Base-by-base conservation (phyloP, 2,329 filamentous ascomycete genomes). In the Penicillium sp. region DNA sequence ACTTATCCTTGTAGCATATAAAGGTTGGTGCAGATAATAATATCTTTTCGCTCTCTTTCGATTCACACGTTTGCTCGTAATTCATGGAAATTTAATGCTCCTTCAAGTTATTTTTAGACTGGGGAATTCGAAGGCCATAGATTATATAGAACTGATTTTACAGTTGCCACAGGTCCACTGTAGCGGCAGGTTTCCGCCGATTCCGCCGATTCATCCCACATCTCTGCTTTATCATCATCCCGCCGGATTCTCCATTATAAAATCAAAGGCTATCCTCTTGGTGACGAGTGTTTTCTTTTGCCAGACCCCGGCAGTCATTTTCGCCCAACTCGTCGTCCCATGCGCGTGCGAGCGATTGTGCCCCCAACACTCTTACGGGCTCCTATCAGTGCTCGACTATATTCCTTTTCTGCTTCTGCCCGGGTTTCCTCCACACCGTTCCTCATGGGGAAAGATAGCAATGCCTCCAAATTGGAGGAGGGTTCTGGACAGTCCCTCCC, bases 401-500 rank as follows among this genome's bases (percentile, higher is more conserved):
- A 43, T n/a, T 56, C 47, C 41, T 4, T 42, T 33, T 47, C 48
- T 50, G 41, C 37, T 12, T 42, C 48, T 18, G 33, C 33, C 7
- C 33, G 33, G 3, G 15, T 37, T 37, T 37, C 29, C 29, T 31
- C 7, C 15, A 18, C 33, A 18, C n/a, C 43, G 29, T 56, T 46
- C 1, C 15, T 27, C 15, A 56, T 59, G 61, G 49, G 44, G 15
- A 50, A 57, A 29, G 56, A 47, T 1, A 56, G 44, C 37, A 22
- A 33, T 8, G 7, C 35, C 2, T 20, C 54, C 11, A 37, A 42
- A 8, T 20, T 54, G 14, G 40, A 48, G n/a, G 40, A 48, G n/a
- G 43, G 18, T n/a, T 42, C 49, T 6, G 49, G 49, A 12, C 55
- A 58, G 53, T 53, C 75, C 14, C 73, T 89, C 1, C 85, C 88